Percentiles rank a stretch among this genome's conserved stretches.
Conservation (phyloP, 768 basidiomycete genomes). For the Sporobolomyces pararoseus region DNA sequence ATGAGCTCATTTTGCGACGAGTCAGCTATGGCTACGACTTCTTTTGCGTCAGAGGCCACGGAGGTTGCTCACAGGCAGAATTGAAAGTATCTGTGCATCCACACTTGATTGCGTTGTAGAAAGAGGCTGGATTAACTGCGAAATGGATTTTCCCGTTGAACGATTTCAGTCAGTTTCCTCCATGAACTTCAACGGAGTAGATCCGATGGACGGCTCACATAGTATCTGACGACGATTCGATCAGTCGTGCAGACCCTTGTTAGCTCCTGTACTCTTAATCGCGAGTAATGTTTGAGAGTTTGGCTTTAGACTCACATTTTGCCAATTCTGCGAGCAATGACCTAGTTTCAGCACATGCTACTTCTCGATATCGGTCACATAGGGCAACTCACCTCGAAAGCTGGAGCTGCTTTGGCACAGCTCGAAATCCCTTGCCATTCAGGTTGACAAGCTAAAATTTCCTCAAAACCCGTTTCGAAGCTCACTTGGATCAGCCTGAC, state of each 20-base stretch:
- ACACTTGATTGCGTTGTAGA: slow-evolving; percentile 31
- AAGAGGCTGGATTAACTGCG: slow-evolving; percentile 25
- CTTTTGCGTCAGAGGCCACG: neutral
- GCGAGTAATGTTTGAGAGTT: too few relatives aligned
- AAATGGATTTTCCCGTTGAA: too few relatives aligned
- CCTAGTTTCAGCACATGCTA: neutral
- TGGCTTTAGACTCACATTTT: slow-evolving; percentile 2
- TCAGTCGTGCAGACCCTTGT: too few relatives aligned
- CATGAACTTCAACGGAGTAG: too few relatives aligned
- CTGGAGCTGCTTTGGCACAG: slow-evolving; percentile 25
- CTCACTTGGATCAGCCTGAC: neutral
- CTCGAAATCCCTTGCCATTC: slow-evolving; percentile 22
- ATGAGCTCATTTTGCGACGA: neutral
- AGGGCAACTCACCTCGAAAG: slow-evolving; percentile 21
- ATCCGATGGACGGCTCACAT: slow-evolving; percentile 11
- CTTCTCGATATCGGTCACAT: neutral
- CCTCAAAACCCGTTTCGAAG: neutral
- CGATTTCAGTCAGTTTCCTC: too few relatives aligned
- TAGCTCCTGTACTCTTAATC: too few relatives aligned
- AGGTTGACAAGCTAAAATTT: slow-evolving; percentile 21
- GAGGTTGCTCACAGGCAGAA: slow-evolving; percentile 12
- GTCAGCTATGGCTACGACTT: neutral
- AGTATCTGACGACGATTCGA: too few relatives aligned
- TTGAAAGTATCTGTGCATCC: slow-evolving; percentile 33
- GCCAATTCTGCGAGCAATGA: slow-evolving; percentile 10